Base-by-base conservation (phyloP, 2,329 filamentous ascomycete genomes). In the Pseudogymnoascus sp. region DNA sequence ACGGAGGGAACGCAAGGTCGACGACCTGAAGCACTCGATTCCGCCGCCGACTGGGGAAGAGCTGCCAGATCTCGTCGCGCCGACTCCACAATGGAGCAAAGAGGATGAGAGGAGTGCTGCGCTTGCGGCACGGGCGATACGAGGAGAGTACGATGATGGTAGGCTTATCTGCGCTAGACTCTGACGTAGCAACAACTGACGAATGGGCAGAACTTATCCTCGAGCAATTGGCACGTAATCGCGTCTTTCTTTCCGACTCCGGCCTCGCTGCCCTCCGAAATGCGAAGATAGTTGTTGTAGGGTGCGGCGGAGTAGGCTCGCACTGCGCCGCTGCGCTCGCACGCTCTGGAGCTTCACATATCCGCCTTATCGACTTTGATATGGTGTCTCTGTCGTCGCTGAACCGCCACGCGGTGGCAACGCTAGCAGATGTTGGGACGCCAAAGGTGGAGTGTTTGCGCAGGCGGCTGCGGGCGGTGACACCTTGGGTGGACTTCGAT, bases 391-490 rank as follows among this genome's bases (percentile, higher is more conserved):
- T 99, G 47, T 96, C 90, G 65, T 96, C 91, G 2, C 78, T 99
- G 60, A 99, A 99, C 74, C 81, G 94, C n/a, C 94, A 99, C 75
- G 91, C 94, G 7, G 88, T 99, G 1, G 94, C 94, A 4, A 97
- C 93, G 0, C 80, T 97, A 6, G 90, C 91, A 14, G 94, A 99
- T 70, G 94, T 99, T 1, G 94, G 94, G 22, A 91, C 88, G 11
- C 85, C 92, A 7, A 99, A 99, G 75, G 94, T 99, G 1, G 83
- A 89, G 61, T 94, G 90, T 68, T 83, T 99, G 59, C 82, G 87
- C 68, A 85, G 86, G 62, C 80, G 93, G 33, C 77, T 99, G 64
- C 84, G 94, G 68, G 91, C 94, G 68, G 87, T 99, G 64, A 84
- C 90, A 1, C 94, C 94, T 0, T 99, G 94, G 94, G 89, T 90